Evolutionary conservation across 345 rosid genomes (phyloP), one percentile per base, ranked within the genome.

Genomic region (Linum tenue): DNA sequence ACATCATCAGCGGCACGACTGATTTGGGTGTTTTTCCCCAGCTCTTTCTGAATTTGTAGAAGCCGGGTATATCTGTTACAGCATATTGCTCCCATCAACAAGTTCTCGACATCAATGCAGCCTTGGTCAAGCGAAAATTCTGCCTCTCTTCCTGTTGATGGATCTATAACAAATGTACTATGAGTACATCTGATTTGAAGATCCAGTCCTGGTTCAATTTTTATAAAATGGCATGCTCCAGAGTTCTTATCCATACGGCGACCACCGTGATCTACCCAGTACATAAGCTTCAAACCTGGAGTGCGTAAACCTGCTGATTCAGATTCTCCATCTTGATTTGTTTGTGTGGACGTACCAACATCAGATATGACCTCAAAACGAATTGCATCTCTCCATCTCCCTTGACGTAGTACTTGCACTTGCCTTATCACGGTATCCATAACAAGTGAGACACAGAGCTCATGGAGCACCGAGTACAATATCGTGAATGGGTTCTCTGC

Each of bases 361-460:
- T 95, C 98, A 48, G 90, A 83, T 69, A 89, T 87, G 70, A 89
- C 72, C 55, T 91, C 96, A 68, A 91, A 91, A 53, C 87, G 84
- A 72, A 95, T 84, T 63, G 94, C 91, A 79, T 87, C 98, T 81
- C 83, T 95, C 99, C 98, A 95, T 78, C 97, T 84, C 64, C 97
- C 97, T 63, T 71, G 91, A 44, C 90, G 86, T 57, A 91, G 90
- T 65, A 81, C 82, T 75, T 88, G 88, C 10, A 91, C 96, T 76
- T 95, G 99, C 79, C 95, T 87, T 73, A 89, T 79, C 66, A 91
- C 96, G 50, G 99, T 91, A 79, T 91, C 98, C 99, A 95, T 95
- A 64, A 85, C 82, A 51, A 91, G 82, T 39, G 98, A 84, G 58
- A 95, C 79, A 43, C 98, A 91, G 36, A 95, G 83, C 67, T 95